Evolutionary conservation across 257 asterid genomes (phyloP), one percentile per base, ranked within the genome.

Genomic region (Leonotis leonurus): DNA sequence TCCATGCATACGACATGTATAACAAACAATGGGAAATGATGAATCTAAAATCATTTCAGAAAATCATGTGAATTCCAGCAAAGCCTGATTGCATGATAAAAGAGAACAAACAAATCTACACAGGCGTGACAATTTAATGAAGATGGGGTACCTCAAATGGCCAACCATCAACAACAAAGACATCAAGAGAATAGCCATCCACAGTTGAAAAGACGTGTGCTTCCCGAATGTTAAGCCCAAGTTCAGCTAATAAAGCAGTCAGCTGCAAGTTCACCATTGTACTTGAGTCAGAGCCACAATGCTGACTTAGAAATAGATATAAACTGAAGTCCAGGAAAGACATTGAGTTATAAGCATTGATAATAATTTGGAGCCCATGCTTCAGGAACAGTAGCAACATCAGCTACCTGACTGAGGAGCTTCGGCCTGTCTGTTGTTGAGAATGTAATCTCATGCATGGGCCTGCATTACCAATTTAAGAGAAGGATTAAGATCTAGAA

Each of bases 371-470:
- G 46, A 25, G 56, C n/a, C 32, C 60, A n/a, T 41, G 62, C 62
- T 54, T 68, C 49, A 51, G 26, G 59, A 20, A 18, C 44, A 60
- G 59, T 6, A 65, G 69, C 57, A 60, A 17, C 16, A 45, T 54
- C 51, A 56, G 24, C 48, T 73, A 91, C 96, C 96, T 84, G 88
- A 73, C 94, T 91, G 54, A 91, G 96, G 69, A 90, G 89, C 75
- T 91, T 91, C 16, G 95, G 98, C 80, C 83, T 85, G 86, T 91
- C 94, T 43, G 73, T 79, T 21, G 84, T 79, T 63, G 98, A 88
- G 77, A 88, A 86, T 32, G 96, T 91, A 70, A 91, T 91, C 81
- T 91, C 96, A 69, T 91, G 98, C 91, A 91, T 82, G 50, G 94
- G 94, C 90, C 97, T 90, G 74, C 75, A 80, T 49, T 62, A 45